phyloP scores from a whole-genome alignment of 176 grass and related monocot genomes.

The maize (Zea mays) region DNA sequence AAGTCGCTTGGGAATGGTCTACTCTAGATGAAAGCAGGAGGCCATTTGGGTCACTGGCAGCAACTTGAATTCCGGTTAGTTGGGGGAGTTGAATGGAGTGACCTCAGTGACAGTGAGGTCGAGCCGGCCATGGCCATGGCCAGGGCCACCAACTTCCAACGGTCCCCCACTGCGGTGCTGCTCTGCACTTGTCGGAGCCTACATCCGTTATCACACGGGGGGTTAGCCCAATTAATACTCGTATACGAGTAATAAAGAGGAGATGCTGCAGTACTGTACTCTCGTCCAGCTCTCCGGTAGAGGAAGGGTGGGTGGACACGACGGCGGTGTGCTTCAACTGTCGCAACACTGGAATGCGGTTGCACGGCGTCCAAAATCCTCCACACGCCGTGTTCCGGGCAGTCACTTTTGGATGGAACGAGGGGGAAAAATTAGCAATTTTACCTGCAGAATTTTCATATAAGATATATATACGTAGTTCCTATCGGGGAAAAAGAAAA shows the following conservation, averaged over 20 bases:
- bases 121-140: background rate
- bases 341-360: background rate
- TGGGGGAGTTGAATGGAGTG: conserved; percentile 39
- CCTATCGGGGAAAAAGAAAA: too few species aligned
- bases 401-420: background rate
- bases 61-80: conserved; percentile 41
- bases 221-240: conserved; percentile 38
- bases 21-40: background rate
- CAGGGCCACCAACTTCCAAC: conserved; percentile 45
- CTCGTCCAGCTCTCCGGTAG: background rate
- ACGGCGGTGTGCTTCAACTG: background rate
- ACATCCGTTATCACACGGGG: conserved; percentile 22
- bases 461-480: too few species aligned
- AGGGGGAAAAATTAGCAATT: background rate
- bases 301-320: background rate
- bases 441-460: background rate
- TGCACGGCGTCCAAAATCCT: conserved; percentile 28
- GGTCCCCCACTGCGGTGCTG: background rate
- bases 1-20: background rate
- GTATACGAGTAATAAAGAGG: background rate
- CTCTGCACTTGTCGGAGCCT: conserved; percentile 26
- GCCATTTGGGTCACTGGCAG: background rate
- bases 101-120: conserved; percentile 26
- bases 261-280: background rate
- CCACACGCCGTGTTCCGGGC: background rate